Evolutionary conservation across 805 yeast genomes (phyloP), one percentile per base, ranked within the genome.

Genomic region (Kluyveromyces siamensis): DNA sequence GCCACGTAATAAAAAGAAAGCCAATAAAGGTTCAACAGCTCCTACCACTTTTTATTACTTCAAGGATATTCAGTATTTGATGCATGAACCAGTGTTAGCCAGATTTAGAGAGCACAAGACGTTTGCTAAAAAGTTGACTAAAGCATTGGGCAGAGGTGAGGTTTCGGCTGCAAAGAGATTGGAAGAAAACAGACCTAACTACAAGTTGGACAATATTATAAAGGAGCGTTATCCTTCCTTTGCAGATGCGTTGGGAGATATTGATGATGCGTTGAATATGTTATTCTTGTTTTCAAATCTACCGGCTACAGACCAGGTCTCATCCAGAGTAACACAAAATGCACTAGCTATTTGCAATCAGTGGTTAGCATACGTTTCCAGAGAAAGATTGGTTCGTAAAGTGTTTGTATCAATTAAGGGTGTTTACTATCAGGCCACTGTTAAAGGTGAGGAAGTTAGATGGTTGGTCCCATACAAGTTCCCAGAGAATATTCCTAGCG

Each of bases 391-490:
- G 36, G 70, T 93, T 56, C 80, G 82, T 57, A 93, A 91, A 67
- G 96, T 89, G 14, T 93, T 93, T 71, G 97, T 93, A 37, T 85
- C 96, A 44, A 91, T 93, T 63, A 93, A 93, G 69, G 99, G 99
- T 72, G 95, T 91, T 16, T 93, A 93, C 69, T 93, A 91, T 65
- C 88, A 89, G 66, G 98, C 96, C 35, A 78, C 66, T 52, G 81
- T 93, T 43, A 82, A 78, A 66, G 99, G 99, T 56, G 96, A 89
- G 68, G 96, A 87, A 56, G 76, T 93, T 42, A 79, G 91, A 70
- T 93, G 99, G 99, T 79, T 93, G 51, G 95, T 88, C 43, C 99
- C 99, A 21, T 93, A 84, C 77, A 93, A 89, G 69, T 93, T 90
- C 73, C 96, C 99, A 17, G 95, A 91, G 67, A 86, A 86, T 67